Base-by-base conservation (phyloP, 768 basidiomycete genomes). In the Leccinum rimulosum region DNA sequence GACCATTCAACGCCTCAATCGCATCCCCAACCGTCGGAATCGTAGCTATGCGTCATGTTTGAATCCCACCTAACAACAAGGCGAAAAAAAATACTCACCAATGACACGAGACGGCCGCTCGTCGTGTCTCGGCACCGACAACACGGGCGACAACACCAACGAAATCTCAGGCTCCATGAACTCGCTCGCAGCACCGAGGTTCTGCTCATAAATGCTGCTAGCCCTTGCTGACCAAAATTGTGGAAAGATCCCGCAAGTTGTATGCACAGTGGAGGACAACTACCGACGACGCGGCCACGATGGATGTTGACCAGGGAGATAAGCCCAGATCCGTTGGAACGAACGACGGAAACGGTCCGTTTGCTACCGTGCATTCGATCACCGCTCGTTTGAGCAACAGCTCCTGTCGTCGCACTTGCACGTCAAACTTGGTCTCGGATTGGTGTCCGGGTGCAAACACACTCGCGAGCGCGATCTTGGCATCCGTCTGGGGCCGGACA, bases 161-260 rank as follows among this genome's bases (percentile, higher is more conserved):
- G 82, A 84, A 33, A 93, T 87, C 60, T 89, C 88, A 17, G 86
- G 83, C 65, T 92, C 89, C 82, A 86, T 88, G 62, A 88, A 90
- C 63, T 89, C 84, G 68, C 88, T 88, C 3, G 88, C 82, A 3
- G 82, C 76, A 7, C 88, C 88, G 11, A 91, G 76, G 66, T 92
- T 22, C 22, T 57, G 59, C 61, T 71, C 33, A 67, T 49, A 7
- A 30, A 35, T 48, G 22, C 40, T 50, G 7, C 28, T 60, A 86
- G 85, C 80, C 81, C n/a, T 73, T 84, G 22, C 75, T 86, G 62
- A 81, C 83, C 58, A 84, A 80, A 65, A 75, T 86, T 5, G 68
- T 75, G 54, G 82, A 84, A 15, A 82, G 82, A 66, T 78, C 82
- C 3, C 77, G 78, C 40, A 74, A 77, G 31, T 72, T 69, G 43